Conservation (phyloP, 2,329 filamentous ascomycete species). For the Aspergillus neotritici region DNA sequence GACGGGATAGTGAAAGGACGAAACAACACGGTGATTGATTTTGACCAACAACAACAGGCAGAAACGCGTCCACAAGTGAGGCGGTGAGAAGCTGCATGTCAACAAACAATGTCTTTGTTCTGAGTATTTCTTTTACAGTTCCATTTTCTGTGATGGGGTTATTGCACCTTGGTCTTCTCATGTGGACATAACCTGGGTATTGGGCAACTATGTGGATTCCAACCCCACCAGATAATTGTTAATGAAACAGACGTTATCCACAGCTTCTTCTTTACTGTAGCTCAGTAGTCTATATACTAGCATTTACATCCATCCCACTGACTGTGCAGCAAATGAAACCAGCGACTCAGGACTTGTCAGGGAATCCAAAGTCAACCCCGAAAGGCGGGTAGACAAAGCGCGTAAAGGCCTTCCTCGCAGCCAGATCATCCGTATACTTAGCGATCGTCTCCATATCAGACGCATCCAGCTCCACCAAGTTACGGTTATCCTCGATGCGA, state of each 20-base stretch:
- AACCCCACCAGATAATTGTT: not conserved
- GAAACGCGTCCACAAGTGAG: not conserved
- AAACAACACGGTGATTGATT: not conserved
- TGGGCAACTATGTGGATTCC: no score
- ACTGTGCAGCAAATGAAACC: not conserved
- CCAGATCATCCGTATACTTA: constrained; percentile 32
- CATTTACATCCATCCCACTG: not conserved
- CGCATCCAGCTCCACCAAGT: constrained; percentile 35
- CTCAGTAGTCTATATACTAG: no score
- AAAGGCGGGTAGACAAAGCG: constrained; percentile 64
- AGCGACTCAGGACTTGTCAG: constrained; percentile 50
- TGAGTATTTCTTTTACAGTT: not conserved
- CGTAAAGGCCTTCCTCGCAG: constrained; percentile 28
- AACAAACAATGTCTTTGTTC: not conserved
- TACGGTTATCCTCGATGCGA: constrained; percentile 38
- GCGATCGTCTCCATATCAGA: constrained; percentile 34
- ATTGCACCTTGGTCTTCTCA: not conserved
- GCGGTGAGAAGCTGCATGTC: constrained; percentile 2
- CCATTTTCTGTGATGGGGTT: not conserved
- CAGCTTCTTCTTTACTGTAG: no score
- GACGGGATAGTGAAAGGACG: not conserved
- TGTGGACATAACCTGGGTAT: not conserved
- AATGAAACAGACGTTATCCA: not conserved
- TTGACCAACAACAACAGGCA: not conserved
- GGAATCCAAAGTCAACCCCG: constrained; percentile 64